Percentiles rank a stretch among this genome's conserved stretches.
Evolutionary conservation across 2,329 filamentous ascomycete species (phyloP).

Genomic region (Fusarium pininemorale): DNA sequence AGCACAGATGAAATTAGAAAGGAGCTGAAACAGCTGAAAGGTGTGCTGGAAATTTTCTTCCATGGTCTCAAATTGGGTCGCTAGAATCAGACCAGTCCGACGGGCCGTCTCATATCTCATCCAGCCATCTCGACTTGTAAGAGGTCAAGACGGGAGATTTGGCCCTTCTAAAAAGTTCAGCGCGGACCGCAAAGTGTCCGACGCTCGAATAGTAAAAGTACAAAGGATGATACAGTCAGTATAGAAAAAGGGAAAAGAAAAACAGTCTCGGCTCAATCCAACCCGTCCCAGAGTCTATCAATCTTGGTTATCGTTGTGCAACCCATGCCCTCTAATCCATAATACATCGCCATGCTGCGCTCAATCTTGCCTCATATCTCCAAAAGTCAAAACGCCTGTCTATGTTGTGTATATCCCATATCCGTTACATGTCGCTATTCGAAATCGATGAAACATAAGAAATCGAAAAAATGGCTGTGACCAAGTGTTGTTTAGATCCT

Average conservation of each 20-base stretch:
- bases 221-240: constrained; percentile 9
- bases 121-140: constrained; percentile 18
- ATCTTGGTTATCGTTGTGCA: constrained; percentile 6
- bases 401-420: constrained; percentile 25
- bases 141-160: constrained; percentile 28
- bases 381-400: constrained; percentile 34
- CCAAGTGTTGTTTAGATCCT: neutral
- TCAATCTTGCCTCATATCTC: constrained; percentile 14
- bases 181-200: constrained; percentile 13
- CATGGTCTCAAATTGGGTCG: constrained; percentile 20
- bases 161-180: constrained; percentile 19
- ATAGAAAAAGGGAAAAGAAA: neutral
- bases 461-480: neutral
- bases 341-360: constrained; percentile 30
- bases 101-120: constrained; percentile 15
- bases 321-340: constrained; percentile 23
- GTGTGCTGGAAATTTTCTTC: constrained; percentile 3
- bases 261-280: constrained; percentile 12
- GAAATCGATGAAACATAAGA: constrained; percentile 9
- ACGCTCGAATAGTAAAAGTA: constrained; percentile 24
- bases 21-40: constrained; percentile 7
- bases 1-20: neutral
- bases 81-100: constrained; percentile 24
- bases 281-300: constrained; percentile 14
- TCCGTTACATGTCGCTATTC: constrained; percentile 28